Conservation (phyloP, 495 filamentous ascomycete species). For the Immersiella caudata region DNA sequence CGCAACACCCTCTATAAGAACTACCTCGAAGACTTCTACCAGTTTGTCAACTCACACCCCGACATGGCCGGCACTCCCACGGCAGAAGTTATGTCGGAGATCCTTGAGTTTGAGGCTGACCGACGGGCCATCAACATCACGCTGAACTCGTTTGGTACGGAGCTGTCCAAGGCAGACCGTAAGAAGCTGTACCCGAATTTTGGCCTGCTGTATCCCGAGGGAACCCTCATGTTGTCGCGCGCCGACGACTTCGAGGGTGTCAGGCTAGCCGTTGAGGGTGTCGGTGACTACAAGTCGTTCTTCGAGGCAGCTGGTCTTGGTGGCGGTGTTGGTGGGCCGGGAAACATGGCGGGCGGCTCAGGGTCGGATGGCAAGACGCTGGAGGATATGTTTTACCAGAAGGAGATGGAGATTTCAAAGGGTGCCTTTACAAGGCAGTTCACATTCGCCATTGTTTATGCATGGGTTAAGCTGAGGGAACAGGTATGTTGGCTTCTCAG, state of each 20-base stretch:
- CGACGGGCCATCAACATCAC: constrained; percentile 98
- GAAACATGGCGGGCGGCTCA: constrained; percentile 80
- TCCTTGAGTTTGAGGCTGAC: constrained; percentile 96
- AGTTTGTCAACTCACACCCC: constrained; percentile 82
- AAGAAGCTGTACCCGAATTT: constrained; percentile 96
- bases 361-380: constrained; percentile 83
- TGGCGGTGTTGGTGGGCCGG: constrained; percentile 69
- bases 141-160: constrained; percentile 96
- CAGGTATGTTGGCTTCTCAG: constrained; percentile 65
- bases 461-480: constrained; percentile 96
- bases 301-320: constrained; percentile 90
- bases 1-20: constrained; percentile 99
- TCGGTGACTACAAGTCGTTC: constrained; percentile 88
- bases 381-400: constrained; percentile 98
- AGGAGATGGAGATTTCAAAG: constrained; percentile 98
- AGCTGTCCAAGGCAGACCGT: constrained; percentile 89
- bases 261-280: constrained; percentile 85
- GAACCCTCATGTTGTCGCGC: constrained; percentile 89
- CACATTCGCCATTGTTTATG: constrained; percentile 91
- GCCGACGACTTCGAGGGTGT: constrained; percentile 96
- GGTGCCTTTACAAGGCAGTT: constrained; percentile 94
- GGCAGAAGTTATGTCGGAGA: constrained; percentile 89
- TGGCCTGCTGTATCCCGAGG: constrained; percentile 88
- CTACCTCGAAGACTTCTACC: constrained; percentile 96
- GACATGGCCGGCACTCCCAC: constrained; percentile 88